phyloP scores from a whole-genome alignment of 208 protist species.

The Lotmaria passim region DNA sequence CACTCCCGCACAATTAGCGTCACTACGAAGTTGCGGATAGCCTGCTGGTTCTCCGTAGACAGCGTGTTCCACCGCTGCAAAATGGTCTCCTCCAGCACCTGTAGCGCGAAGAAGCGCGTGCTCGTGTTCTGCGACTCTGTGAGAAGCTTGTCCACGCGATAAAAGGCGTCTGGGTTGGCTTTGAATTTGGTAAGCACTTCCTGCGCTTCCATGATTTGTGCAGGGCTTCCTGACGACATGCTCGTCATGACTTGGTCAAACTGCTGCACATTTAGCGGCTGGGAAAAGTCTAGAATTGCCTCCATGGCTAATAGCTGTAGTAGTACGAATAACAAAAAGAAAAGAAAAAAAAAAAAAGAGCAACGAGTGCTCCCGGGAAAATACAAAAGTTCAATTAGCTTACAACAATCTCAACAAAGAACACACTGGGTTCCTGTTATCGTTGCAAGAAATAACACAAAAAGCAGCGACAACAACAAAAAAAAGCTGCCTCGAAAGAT shows the following conservation, averaged over 20 bases:
- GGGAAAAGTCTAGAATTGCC: conserved; percentile 67
- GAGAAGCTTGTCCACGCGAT: conserved; percentile 91
- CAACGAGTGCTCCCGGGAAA: neutral
- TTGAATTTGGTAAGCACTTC: conserved; percentile 92
- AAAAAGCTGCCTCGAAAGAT: neutral
- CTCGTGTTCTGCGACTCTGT: conserved; percentile 59
- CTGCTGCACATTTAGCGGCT: conserved; percentile 69
- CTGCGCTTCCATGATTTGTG: conserved; percentile 80
- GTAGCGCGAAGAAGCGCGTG: conserved; percentile 93
- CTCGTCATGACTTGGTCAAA: conserved; percentile 73
- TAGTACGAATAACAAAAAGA: neutral
- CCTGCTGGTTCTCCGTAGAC: conserved; percentile 86
- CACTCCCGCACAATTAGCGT: conserved; percentile 93
- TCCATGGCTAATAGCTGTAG: conserved; percentile 41
- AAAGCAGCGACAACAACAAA: too few species aligned
- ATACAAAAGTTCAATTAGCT: neutral
- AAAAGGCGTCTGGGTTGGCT: conserved; percentile 92
- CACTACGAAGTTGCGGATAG: conserved; percentile 97
- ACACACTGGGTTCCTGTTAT: neutral
- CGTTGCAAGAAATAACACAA: neutral
- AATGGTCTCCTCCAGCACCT: conserved; percentile 95
- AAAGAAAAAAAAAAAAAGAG: conserved; percentile 1
- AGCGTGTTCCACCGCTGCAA: conserved; percentile 96
- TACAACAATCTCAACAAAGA: neutral
- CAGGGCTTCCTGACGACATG: conserved; percentile 56